A percentile compares a stretch with the other conserved stretches of the same genome.
These are phyloP conservation scores for Abelmoschus esculentus DNA, from an alignment of 345 rosid genomes.

Conservation along the genomic window DNA sequence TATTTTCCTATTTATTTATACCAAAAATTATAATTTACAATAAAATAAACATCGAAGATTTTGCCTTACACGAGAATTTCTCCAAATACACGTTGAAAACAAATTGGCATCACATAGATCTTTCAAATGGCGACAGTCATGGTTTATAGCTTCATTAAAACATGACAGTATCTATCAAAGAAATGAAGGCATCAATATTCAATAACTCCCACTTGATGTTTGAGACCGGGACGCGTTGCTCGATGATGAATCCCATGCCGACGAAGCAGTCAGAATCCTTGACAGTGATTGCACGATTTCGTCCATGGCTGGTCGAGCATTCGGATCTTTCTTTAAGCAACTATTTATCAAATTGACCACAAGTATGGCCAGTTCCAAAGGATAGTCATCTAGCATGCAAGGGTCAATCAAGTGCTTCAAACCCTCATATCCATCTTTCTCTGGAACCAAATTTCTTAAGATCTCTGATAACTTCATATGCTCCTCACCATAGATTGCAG, in stretches of 20 bases:
- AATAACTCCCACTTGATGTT: not conserved
- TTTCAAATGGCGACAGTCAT: not conserved
- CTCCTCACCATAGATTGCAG: constrained; percentile 25
- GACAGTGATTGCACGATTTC: constrained; percentile 45
- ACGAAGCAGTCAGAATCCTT: constrained; percentile 34
- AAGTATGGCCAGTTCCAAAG: constrained; percentile 30
- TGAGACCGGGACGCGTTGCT: not conserved
- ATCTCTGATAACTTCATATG: constrained; percentile 24
- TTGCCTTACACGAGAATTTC: too few relatives aligned
- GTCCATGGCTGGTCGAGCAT: constrained; percentile 60
- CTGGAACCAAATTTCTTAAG: constrained; percentile 16
- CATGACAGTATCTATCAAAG: too few relatives aligned
- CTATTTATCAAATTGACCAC: constrained; percentile 35
- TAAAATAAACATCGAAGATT: too few relatives aligned
- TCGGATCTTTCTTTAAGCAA: constrained; percentile 53
- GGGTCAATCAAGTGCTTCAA: constrained; percentile 33
- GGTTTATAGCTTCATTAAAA: not conserved
- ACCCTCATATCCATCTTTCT: constrained; percentile 23
- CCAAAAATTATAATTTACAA: too few relatives aligned
- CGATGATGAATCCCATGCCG: constrained; percentile 31
- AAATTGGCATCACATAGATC: not conserved
- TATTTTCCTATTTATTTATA: too few relatives aligned
- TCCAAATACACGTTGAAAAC: too few relatives aligned
- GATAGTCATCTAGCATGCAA: constrained; percentile 30
- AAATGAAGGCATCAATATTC: not conserved